Base-by-base conservation (phyloP, 2,329 filamentous ascomycete genomes). In the Moelleriella libera region DNA sequence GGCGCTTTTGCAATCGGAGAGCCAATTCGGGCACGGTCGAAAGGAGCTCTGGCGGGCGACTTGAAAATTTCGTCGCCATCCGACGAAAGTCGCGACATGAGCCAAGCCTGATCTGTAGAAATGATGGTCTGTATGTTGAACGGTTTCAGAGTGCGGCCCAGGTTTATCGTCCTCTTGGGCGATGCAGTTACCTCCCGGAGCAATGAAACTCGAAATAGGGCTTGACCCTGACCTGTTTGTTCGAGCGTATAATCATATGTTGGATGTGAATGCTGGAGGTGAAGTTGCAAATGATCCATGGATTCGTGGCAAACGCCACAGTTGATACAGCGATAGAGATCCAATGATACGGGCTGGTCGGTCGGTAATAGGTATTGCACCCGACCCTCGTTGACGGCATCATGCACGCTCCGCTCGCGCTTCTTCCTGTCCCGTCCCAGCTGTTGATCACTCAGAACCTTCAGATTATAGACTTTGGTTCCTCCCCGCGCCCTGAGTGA, bases 391-490 rank as follows among this genome's bases (percentile, higher is more conserved):
- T 60, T 63, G 39, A 51, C 49, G 29, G 51, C 55, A 50, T 48
- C 44, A 45, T 59, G 52, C 48, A 56, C 48, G 50, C 50, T 52
- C 49, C 58, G 53, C 49, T 55, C 50, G 48, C 55, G 55, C 55
- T 66, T 66, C 51, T 70, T 72, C 51, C 66, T 68, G 42, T 72
- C 70, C 53, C 68, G 74, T 4, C 76, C 75, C 46, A 75, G 68
- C 5, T 75, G 74, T 53, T 75, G 72, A 53, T 76, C 74, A 58
- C 72, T 80, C 12, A 81, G 61, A 10, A 72, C 64, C 56, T 78
- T 80, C 39, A 81, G 59, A 52, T 82, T 82, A 56, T 82, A 82
- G 28, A 69, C 68, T 50, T 73, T 72, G 48, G 68, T 70, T 41
- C 64, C 64, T 14, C 61, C 67, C 46, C 75, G 68, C 12, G 64